Evolutionary conservation across 257 asterid genomes (phyloP).

Genomic region (Petunia axillaris): DNA sequence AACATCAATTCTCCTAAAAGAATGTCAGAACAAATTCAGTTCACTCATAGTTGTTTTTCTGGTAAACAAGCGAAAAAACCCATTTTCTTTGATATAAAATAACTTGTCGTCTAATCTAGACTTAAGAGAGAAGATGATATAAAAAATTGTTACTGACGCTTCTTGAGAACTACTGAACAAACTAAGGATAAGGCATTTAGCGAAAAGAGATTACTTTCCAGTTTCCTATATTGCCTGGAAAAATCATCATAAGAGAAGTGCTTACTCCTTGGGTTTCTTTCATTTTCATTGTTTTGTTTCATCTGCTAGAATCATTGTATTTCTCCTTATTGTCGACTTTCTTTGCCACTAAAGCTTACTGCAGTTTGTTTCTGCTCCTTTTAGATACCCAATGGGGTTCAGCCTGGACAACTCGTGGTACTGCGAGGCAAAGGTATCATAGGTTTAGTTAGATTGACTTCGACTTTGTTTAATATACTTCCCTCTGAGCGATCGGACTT

Average conservation of each 20-base stretch:
- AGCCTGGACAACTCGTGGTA: constrained; percentile 76
- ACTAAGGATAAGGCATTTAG: neutral
- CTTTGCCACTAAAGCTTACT: constrained; percentile 21
- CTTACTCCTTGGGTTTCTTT: neutral
- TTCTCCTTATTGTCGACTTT: constrained; percentile 16
- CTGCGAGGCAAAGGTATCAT: constrained; percentile 86
- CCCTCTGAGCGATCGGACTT: neutral
- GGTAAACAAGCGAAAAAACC: neutral
- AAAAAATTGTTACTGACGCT: constrained; percentile 15
- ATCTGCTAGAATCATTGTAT: neutral
- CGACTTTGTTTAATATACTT: constrained; percentile 9
- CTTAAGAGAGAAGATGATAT: neutral
- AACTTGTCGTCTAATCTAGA: constrained; percentile 6
- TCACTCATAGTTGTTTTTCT: neutral
- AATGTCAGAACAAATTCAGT: neutral
- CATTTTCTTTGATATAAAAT: neutral
- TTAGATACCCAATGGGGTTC: constrained; percentile 94
- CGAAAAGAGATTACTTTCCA: neutral
- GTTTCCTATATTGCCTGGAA: constrained; percentile 18
- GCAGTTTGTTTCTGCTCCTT: constrained; percentile 33
- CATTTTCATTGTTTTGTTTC: neutral
- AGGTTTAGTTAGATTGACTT: neutral
- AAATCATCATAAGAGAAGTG: constrained; percentile 6
- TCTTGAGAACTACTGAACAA: neutral
- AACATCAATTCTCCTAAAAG: neutral